Evolutionary conservation across 176 grass and related monocot species (phyloP), one percentile per base, ranked within the genome.

Genomic region (Eleusine indica): DNA sequence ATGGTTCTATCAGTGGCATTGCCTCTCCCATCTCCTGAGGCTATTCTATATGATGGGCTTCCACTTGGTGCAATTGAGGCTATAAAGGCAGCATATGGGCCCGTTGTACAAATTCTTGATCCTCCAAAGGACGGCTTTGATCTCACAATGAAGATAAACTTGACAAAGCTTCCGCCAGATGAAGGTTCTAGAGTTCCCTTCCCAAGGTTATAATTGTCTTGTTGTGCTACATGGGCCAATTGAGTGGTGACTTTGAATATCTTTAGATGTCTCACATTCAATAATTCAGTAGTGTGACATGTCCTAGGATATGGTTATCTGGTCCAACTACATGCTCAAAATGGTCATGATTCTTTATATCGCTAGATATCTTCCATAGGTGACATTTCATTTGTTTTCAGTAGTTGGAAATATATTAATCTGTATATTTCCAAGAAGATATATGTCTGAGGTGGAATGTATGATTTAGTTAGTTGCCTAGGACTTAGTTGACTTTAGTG

Each of bases 151-250:
- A 99, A 99, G 89, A 95, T 99, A 87, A 94, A 91, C 85, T 75
- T 99, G 84, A 93, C 87, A 80, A 99, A 92, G 85, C 84, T 99
- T 84, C 93, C 96, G 32, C 64, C 87, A 90, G 86, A 94, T 88
- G 96, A 99, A 99, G 96, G 96, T 99, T 90, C 93, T 91, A 85
- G 91, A 92, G 91, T 99, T 96, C 88, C 81, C 52, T 91, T 95
- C 89, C 72, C 85, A 94, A 94, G 95, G 92, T 97, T 86, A 93
- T 92, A 87, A 89, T 97, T 86, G 82, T 83, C 86, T 91, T 93
- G 85, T 80, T 81, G 75, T 92, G 80, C 83, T 87, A 82, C 84
- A 76, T 77, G 73, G 52, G 73, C 44, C 84, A 71, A 73, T 76
- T 84, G 80, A 66, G 51, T 81, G 47, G 52, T 71, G 69, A 75